A percentile compares a stretch with the other conserved stretches of the same genome.
phyloP scores from a whole-genome alignment of 495 filamentous ascomycete species.

The Tuber aestivum region DNA sequence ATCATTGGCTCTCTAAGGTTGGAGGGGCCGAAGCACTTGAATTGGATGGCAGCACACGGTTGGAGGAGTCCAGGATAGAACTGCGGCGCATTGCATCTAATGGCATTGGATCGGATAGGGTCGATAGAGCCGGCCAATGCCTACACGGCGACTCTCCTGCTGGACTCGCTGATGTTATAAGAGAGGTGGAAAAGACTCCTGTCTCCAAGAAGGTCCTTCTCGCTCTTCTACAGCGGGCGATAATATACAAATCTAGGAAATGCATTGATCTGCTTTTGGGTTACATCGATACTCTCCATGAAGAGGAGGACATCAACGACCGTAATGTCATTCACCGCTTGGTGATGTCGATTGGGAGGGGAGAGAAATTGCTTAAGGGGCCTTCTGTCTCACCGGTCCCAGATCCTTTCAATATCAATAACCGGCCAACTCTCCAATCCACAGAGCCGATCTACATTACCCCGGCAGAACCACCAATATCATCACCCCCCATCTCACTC shows the following conservation, averaged over 20 bases:
- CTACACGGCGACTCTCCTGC: slow-evolving; percentile 66
- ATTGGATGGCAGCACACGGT: slow-evolving; percentile 47
- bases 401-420: slow-evolving; percentile 5
- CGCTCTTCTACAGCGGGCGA: slow-evolving; percentile 75
- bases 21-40: slow-evolving; percentile 64
- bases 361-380: slow-evolving; percentile 52
- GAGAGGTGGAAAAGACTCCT: slow-evolving; percentile 51
- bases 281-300: slow-evolving; percentile 63
- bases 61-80: slow-evolving; percentile 15
- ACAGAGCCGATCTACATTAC: slow-evolving; percentile 58
- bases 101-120: slow-evolving; percentile 59
- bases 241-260: slow-evolving; percentile 60
- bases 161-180: slow-evolving; percentile 55
- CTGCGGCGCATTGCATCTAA: slow-evolving; percentile 60
- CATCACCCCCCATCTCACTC: slow-evolving; percentile 54
- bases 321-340: slow-evolving; percentile 90
- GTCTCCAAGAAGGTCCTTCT: slow-evolving; percentile 61
- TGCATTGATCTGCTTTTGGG: slow-evolving; percentile 66
- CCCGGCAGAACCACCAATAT: slow-evolving; percentile 62
- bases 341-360: slow-evolving; percentile 79
- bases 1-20: slow-evolving; percentile 80
- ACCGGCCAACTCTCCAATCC: slow-evolving; percentile 15
- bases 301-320: slow-evolving; percentile 85
- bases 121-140: slow-evolving; percentile 71
- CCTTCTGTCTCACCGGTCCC: slow-evolving; percentile 44